Evolutionary conservation across 768 basidiomycete genomes (phyloP).

Genomic region (Cytidiella melzeri): DNA sequence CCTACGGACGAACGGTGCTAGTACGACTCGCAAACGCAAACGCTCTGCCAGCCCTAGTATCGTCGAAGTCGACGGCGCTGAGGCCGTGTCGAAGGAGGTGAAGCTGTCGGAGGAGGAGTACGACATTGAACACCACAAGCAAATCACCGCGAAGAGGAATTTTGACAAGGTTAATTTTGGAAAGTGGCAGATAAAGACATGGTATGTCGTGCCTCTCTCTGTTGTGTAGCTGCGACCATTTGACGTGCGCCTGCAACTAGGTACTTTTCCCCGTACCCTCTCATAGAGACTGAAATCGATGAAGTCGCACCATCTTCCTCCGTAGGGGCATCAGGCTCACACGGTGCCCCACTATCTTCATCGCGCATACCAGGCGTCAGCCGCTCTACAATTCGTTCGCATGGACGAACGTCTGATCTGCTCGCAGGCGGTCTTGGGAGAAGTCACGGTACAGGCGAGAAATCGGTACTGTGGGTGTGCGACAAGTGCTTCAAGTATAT

Average conservation of each 20-base stretch:
- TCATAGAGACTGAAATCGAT: constrained; percentile 60
- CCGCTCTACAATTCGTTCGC: constrained; percentile 48
- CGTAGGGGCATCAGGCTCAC: not conserved
- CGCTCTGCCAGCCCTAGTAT: constrained; percentile 7
- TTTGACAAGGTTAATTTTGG: constrained; percentile 86
- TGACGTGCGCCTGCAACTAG: constrained; percentile 31
- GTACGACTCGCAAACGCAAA: constrained; percentile 18
- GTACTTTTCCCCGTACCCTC: constrained; percentile 93
- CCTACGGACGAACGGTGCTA: not conserved
- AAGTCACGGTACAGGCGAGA: constrained; percentile 38
- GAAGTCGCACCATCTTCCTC: constrained; percentile 30
- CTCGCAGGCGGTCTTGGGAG: constrained; percentile 57
- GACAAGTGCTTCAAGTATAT: constrained; percentile 98
- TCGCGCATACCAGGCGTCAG: constrained; percentile 40
- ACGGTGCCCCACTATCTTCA: not conserved
- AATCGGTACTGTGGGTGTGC: constrained; percentile 71
- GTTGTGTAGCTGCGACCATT: not conserved
- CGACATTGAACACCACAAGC: constrained; percentile 61
- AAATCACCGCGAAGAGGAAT: constrained; percentile 67
- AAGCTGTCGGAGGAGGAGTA: constrained; percentile 62
- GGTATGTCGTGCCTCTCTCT: constrained; percentile 65
- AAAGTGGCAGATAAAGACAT: constrained; percentile 81
- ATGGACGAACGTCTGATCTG: constrained; percentile 70
- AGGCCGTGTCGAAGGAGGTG: constrained; percentile 12
- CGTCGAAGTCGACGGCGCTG: constrained; percentile 9